These are phyloP conservation scores for Taxillus chinensis DNA, from an alignment of 164 flowering plant species.

Conservation along the genomic window DNA sequence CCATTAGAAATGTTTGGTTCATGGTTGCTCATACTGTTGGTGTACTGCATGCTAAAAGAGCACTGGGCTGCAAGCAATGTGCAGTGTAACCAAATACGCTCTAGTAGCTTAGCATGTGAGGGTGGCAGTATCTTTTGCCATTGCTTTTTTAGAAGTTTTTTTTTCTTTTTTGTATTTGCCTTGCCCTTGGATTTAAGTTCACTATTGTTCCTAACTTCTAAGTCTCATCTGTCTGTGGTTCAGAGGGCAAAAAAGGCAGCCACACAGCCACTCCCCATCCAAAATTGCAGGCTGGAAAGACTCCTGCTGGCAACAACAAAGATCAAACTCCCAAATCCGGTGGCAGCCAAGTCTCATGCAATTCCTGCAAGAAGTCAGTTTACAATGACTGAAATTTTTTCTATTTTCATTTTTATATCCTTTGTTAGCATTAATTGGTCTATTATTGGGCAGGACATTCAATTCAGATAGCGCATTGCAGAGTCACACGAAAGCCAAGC, in stretches of 20 bases:
- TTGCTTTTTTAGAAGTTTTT: no score
- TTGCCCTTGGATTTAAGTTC: no score
- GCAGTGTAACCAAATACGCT: no score
- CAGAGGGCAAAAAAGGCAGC: constrained; percentile 46
- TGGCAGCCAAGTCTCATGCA: constrained; percentile 26
- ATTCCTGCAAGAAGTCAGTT: constrained; percentile 41
- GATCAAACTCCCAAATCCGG: constrained; percentile 32
- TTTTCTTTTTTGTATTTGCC: no score
- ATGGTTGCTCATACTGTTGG: no score
- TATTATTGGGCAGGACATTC: constrained; percentile 27
- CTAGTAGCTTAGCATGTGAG: no score
- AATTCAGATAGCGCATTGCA: constrained; percentile 30
- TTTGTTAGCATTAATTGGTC: background rate
- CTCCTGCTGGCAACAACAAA: constrained; percentile 26
- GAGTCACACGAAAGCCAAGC: constrained; percentile 53
- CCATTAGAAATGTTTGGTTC: no score
- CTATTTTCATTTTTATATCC: background rate
- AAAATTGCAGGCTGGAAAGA: constrained; percentile 31
- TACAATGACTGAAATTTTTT: background rate
- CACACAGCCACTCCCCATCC: constrained; percentile 59
- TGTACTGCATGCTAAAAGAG: no score
- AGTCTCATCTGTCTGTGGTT: background rate
- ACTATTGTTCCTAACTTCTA: no score
- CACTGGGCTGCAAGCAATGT: no score
- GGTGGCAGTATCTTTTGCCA: no score